Evolutionary conservation across 768 basidiomycete species (phyloP).

Genomic region (Coprinopsis marcescibilis): DNA sequence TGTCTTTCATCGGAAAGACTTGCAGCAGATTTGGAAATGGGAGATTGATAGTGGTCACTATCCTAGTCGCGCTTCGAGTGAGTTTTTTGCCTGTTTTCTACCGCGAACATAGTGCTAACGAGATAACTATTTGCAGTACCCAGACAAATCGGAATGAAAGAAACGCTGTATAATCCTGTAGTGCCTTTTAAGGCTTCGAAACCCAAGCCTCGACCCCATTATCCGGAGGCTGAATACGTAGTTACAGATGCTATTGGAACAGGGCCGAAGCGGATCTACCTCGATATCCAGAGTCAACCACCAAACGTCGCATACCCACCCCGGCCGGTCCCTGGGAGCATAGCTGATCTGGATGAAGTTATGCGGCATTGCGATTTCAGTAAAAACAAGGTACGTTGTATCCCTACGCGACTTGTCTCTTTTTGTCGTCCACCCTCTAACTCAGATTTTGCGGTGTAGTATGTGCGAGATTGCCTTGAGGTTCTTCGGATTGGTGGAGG

Average conservation of each 20-base stretch:
- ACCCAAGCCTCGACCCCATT: conserved; percentile 44
- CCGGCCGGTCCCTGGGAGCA: conserved; percentile 71
- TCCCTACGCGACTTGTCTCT: conserved; percentile 6
- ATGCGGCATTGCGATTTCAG: conserved; percentile 86
- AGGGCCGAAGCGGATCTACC: conserved; percentile 72
- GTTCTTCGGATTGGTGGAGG: conserved; percentile 81
- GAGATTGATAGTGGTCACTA: conserved; percentile 88
- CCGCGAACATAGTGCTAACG: neutral
- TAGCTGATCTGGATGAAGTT: conserved; percentile 85
- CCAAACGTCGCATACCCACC: conserved; percentile 76
- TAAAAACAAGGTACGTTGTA: conserved; percentile 49
- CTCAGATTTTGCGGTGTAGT: conserved; percentile 43
- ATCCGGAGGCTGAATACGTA: conserved; percentile 35
- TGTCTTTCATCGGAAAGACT: conserved; percentile 61
- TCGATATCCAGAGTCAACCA: conserved; percentile 55
- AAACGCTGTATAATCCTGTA: conserved; percentile 60
- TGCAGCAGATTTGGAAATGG: conserved; percentile 90
- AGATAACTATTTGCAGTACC: conserved; percentile 44
- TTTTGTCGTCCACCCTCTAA: no score
- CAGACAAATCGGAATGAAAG: conserved; percentile 49
- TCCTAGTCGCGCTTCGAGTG: conserved; percentile 67
- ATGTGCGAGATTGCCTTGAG: conserved; percentile 94
- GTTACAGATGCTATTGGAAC: conserved; percentile 53
- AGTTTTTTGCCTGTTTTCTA: conserved; percentile 27
- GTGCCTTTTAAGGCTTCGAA: conserved; percentile 48